phyloP scores from a whole-genome alignment of 306 rosid species.

The Begonia fuchsioides region DNA sequence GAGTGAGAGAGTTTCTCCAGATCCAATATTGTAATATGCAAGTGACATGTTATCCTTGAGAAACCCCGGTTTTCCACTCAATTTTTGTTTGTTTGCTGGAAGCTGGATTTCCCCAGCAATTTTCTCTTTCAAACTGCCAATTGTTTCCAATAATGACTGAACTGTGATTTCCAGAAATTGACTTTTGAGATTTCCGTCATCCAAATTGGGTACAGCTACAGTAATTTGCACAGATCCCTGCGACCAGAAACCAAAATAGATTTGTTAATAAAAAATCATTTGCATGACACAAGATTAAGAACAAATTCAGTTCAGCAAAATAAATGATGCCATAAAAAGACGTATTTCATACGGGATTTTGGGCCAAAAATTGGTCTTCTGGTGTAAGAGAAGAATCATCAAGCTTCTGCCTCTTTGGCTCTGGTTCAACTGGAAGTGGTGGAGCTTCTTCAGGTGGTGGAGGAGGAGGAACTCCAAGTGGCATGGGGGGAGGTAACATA shows the following conservation, averaged over 20 bases:
- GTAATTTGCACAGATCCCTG: slow-evolving; percentile 68
- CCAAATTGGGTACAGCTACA: slow-evolving; percentile 70
- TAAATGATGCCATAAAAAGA: not conserved
- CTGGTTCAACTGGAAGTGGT: slow-evolving; percentile 90
- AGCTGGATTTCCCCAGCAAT: slow-evolving; percentile 94
- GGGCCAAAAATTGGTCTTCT: slow-evolving; percentile 85
- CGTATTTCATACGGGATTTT: slow-evolving; percentile 46
- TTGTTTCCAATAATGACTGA: slow-evolving; percentile 75
- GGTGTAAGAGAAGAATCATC: slow-evolving; percentile 76
- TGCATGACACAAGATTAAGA: slow-evolving; percentile 1
- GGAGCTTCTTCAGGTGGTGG: slow-evolving; percentile 98
- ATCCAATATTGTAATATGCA: slow-evolving; percentile 79
- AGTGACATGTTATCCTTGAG: slow-evolving; percentile 90
- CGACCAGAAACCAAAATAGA: slow-evolving; percentile 4
- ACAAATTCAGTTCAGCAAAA: not conserved
- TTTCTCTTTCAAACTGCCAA: slow-evolving; percentile 79
- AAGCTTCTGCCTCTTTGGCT: slow-evolving; percentile 80
- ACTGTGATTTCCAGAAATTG: slow-evolving; percentile 69
- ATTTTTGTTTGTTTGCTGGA: slow-evolving; percentile 94
- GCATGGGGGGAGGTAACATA: slow-evolving; percentile 80
- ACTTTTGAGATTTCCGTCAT: slow-evolving; percentile 89
- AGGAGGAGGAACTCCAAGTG: slow-evolving; percentile 77
- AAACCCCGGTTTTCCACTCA: slow-evolving; percentile 94
- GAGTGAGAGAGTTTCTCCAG: slow-evolving; percentile 57
- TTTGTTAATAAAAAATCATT: not conserved